Base-by-base conservation (phyloP, 345 rosid genomes). In the Ceriops zippeliana region DNA sequence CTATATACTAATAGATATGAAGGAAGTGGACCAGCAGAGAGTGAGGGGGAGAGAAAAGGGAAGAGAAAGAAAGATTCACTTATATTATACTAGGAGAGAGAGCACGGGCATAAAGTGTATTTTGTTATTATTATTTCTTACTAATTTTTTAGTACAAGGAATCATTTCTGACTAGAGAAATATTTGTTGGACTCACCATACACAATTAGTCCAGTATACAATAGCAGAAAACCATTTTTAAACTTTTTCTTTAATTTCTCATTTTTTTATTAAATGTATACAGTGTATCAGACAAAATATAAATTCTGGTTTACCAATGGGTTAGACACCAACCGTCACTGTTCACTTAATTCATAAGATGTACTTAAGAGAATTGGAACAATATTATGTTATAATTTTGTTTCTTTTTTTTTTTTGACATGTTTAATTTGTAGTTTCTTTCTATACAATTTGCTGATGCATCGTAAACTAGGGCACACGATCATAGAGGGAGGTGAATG, bases 61-160 rank as follows among this genome's bases (percentile, higher is more conserved):
- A 21, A 58, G 30, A 65, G n/a, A 62, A 22, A 8, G 31, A 24
- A 58, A 46, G 20, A 38, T 22, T 7, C 58, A 35, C 70, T 69
- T 63, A 66, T 74, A 65, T 79, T 63, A 35, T 2, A 26, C 10
- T 49, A 59, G 63, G 30, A 70, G 73, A 73, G 68, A 56, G 28
- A 75, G 67, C 42, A 67, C 74, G 72, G 47, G 53, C 51, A 53
- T 68, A 62, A 70, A 76, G 54, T 27, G 26, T 19, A 54, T 21
- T 60, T 75, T 30, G 32, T 67, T 51, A 8, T 9, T 5, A 22
- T 31, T 31, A 31, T 31, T 63, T 62, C 51, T 46, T 65, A 27
- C 56, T 27, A 22, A 47, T 31, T 60, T 57, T 5, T 49, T 20
- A 8, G 15, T 20, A 13, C 2, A 34, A 47, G 17, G 30, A 20